phyloP scores from a whole-genome alignment of 305 asterid genomes.

The Fraxinus baroniana region DNA sequence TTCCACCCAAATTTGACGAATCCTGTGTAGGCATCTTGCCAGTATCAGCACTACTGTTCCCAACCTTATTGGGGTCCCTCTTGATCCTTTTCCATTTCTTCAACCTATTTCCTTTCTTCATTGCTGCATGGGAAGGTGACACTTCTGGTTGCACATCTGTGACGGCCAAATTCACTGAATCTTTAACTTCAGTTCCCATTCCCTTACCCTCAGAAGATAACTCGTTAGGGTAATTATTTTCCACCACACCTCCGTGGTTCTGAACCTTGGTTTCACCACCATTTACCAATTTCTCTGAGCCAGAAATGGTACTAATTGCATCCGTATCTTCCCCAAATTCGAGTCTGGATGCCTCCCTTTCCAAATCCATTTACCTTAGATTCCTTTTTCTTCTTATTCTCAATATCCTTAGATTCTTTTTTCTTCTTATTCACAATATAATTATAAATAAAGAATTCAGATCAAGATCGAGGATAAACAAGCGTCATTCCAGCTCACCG shows the following conservation, averaged over 20 bases:
- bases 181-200: constrained; percentile 26
- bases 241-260: constrained; percentile 32
- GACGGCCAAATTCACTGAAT: constrained; percentile 12
- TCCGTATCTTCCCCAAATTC: constrained; percentile 52
- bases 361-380: constrained; percentile 52
- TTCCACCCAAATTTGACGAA: constrained; percentile 28
- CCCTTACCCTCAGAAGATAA: constrained; percentile 30
- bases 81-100: constrained; percentile 84
- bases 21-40: constrained; percentile 38
- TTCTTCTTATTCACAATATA: neutral
- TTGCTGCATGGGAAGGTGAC: constrained; percentile 21
- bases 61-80: constrained; percentile 50
- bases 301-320: constrained; percentile 23
- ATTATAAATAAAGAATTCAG: constrained; percentile 26
- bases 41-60: constrained; percentile 34
- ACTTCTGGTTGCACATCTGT: constrained; percentile 16
- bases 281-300: constrained; percentile 27
- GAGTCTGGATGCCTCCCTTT: constrained; percentile 35
- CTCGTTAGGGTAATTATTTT: constrained; percentile 30
- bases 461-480: constrained; percentile 68
- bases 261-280: constrained; percentile 31
- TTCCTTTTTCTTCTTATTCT: neutral
- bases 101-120: constrained; percentile 62
- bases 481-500: constrained; percentile 59
- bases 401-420: neutral